Base-by-base conservation (phyloP, 2,329 filamentous ascomycete genomes). In the Microsporum audouinii region DNA sequence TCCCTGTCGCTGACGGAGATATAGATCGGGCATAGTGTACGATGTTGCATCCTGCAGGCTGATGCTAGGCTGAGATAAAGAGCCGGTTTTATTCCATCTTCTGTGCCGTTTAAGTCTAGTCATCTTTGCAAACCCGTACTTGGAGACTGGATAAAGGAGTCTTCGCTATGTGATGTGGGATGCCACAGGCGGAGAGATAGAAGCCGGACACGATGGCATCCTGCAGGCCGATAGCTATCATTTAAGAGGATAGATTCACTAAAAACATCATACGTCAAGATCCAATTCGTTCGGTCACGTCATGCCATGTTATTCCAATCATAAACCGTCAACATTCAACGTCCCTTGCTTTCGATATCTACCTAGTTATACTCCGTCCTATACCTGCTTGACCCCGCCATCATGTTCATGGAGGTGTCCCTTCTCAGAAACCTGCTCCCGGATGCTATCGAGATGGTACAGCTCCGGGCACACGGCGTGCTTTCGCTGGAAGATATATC, bases 401-500 rank as follows among this genome's bases (percentile, higher is more conserved):
- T 53, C 47, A 12, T 53, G 49, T 17, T 53, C 49, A 17, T 43
- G 39, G 39, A 3, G 7, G 39, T 7, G 10, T 14, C n/a, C 4
- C 3, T 43, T 43, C 39, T 43, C 39, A 6, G 8, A 10, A 10
- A 12, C 27, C 12, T 27, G 23, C 31, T 34, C 49, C 10, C 49
- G 55, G 5, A 57, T 57, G 55, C 34, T 39, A 17, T 43, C 63
- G 34, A 66, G 45, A 29, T 67, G 72, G 65, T 82, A 83, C 53
- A 83, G 71, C 17, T 78, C 76, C 62, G 77, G 75, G 51, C 80
- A 76, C 43, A 71, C 70, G 0, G 73, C 75, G 56, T 72, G 68
- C 67, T 80, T 82, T 61, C 76, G 74, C 60, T 77, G 72, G 8
- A 85, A 67, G 17, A 86, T 70, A 71, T 80, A 84, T 17, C 80